phyloP scores from a whole-genome alignment of 2,329 filamentous ascomycete species.

The Ambrosiella beaveri region DNA sequence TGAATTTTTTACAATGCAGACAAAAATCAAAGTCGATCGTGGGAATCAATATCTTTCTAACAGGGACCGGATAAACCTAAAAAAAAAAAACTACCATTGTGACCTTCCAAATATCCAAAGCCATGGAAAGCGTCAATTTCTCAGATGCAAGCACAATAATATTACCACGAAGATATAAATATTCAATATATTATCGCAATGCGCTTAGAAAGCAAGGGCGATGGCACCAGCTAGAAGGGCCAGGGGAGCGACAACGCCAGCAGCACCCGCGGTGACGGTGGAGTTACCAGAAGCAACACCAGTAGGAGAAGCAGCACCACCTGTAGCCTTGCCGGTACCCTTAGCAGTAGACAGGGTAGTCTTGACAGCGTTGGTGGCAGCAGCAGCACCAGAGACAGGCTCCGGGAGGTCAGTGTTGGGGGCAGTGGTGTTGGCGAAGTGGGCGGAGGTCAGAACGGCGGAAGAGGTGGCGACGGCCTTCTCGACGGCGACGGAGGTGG shows the following conservation, averaged over 20 bases:
- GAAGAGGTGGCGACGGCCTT: slow-evolving; percentile 7
- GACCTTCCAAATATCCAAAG: neutral
- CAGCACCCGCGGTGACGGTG: slow-evolving; percentile 7
- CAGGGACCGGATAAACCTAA: neutral
- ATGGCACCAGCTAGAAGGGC: slow-evolving; percentile 10
- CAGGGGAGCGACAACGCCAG: slow-evolving; percentile 9
- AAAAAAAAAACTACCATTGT: slow-evolving; percentile 1
- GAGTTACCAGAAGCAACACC: neutral
- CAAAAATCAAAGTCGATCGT: neutral
- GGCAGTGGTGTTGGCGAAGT: slow-evolving; percentile 17
- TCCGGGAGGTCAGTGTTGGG: slow-evolving; percentile 18
- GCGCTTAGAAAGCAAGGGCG: slow-evolving; percentile 9
- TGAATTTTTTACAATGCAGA: neutral
- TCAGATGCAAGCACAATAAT: neutral
- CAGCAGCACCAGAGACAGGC: slow-evolving; percentile 16
- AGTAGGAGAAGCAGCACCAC: neutral
- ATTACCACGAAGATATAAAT: neutral
- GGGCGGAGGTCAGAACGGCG: slow-evolving; percentile 16
- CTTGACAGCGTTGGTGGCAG: slow-evolving; percentile 14
- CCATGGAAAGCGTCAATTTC: neutral
- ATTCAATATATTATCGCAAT: neutral
- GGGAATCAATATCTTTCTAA: neutral
- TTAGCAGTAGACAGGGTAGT: slow-evolving; percentile 16
- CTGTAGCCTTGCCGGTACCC: slow-evolving; percentile 3
- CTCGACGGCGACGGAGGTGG: neutral